Percentiles rank a stretch among this genome's conserved stretches.
phyloP scores from a whole-genome alignment of 2,329 filamentous ascomycete species.

The Fusarium liriodendri region DNA sequence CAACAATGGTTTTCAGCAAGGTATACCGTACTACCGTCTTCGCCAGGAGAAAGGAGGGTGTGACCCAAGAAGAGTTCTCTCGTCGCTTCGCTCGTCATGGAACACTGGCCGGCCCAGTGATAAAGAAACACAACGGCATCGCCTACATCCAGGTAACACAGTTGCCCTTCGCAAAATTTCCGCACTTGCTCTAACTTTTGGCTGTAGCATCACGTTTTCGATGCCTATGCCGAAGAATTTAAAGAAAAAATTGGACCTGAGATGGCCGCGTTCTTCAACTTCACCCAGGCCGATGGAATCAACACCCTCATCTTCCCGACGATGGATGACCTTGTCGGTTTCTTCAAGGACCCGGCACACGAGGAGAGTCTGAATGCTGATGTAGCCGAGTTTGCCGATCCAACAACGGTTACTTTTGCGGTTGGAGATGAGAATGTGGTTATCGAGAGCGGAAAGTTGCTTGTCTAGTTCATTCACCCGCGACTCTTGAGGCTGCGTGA shows the following conservation, averaged over 20 bases:
- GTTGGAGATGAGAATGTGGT: neutral
- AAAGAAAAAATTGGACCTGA: neutral
- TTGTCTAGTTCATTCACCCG: neutral
- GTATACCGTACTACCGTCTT: neutral
- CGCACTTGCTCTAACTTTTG: neutral
- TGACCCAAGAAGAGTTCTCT: neutral
- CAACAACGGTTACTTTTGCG: neutral
- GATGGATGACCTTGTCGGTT: neutral
- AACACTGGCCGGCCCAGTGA: neutral
- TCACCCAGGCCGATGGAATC: neutral
- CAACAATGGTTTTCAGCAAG: neutral
- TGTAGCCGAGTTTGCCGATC: neutral
- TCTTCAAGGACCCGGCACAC: neutral
- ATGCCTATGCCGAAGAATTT: neutral
- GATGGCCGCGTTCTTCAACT: neutral
- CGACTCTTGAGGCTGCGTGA: neutral
- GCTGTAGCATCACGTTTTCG: neutral
- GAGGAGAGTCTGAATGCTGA: neutral
- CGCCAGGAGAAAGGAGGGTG: neutral
- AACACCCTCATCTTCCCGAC: neutral
- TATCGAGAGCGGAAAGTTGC: neutral
- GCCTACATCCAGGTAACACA: neutral
- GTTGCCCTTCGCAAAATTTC: too few species aligned
- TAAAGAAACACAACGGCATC: neutral
- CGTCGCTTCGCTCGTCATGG: neutral